These are phyloP conservation scores for Hypoxylon lienhwacheense DNA, from an alignment of 495 filamentous ascomycete species.

Conservation along the genomic window DNA sequence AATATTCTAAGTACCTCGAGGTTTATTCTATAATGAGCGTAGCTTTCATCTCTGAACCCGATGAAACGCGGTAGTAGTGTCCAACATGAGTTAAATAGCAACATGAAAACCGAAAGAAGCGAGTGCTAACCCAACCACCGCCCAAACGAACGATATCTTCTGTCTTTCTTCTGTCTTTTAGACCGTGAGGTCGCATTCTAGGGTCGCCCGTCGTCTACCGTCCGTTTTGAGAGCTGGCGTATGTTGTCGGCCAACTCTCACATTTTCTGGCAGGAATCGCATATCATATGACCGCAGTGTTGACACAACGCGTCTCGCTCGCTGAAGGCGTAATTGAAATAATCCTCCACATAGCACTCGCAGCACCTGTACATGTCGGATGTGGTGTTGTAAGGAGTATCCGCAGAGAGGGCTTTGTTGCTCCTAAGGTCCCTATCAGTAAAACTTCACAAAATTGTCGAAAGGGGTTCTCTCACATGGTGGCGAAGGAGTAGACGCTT, in stretches of 20 bases:
- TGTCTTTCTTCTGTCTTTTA: too few relatives aligned
- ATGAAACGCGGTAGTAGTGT: not conserved
- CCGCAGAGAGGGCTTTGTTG: not conserved
- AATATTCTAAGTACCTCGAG: conserved; percentile 18
- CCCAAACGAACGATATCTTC: too few relatives aligned
- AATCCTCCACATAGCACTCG: not conserved
- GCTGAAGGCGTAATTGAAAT: conserved; percentile 3
- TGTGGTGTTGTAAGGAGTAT: not conserved
- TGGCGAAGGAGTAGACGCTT: not conserved
- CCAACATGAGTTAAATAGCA: not conserved
- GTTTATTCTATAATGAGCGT: conserved; percentile 21
- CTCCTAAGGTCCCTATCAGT: conserved; percentile 13
- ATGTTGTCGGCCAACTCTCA: not conserved
- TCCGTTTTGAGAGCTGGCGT: too few relatives aligned
- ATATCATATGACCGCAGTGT: not conserved
- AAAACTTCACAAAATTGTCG: not conserved
- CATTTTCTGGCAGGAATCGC: not conserved
- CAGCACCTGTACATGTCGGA: not conserved
- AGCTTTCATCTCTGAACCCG: not conserved
- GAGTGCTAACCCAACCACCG: too few relatives aligned
- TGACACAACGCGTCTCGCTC: not conserved
- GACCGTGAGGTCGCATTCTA: too few relatives aligned
- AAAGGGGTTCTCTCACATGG: conserved; percentile 13
- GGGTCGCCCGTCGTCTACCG: too few relatives aligned
- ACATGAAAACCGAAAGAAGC: too few relatives aligned